These are phyloP conservation scores for Pythium volutum DNA, from an alignment of 352 stramenopile genomes.

Conservation along the genomic window DNA sequence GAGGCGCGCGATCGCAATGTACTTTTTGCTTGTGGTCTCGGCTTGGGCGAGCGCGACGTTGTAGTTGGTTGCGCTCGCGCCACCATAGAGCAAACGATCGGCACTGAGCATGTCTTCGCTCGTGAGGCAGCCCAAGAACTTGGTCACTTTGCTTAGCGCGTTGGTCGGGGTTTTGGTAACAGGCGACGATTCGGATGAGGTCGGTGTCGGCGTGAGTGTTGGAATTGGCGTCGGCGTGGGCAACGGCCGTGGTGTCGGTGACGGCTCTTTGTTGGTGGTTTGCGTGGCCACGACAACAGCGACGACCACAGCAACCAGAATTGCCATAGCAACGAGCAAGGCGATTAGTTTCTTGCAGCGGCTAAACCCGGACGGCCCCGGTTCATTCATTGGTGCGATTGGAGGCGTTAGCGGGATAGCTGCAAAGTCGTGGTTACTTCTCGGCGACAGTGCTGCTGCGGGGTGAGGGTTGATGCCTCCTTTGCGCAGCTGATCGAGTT, in stretches of 20 bases:
- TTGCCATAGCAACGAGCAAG: too few relatives aligned
- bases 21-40: constrained; percentile 77
- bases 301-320: too few relatives aligned
- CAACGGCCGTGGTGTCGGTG: neutral
- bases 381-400: neutral
- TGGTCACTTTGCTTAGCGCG: too few relatives aligned
- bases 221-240: neutral
- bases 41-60: constrained; percentile 86
- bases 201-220: neutral
- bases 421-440: neutral
- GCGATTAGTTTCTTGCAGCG: too few relatives aligned
- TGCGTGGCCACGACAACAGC: neutral
- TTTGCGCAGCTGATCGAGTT: neutral
- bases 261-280: neutral
- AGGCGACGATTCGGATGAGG: constrained; percentile 50
- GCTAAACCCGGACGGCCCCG: neutral
- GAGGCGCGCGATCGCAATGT: constrained; percentile 82
- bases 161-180: too few relatives aligned
- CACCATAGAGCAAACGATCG: too few relatives aligned
- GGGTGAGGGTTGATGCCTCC: too few relatives aligned
- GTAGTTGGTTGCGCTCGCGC: constrained; percentile 91
- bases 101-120: constrained; percentile 79
- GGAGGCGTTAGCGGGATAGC: neutral
- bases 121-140: constrained; percentile 81
- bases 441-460: neutral